Percentiles rank a stretch among this genome's conserved stretches.
Evolutionary conservation across 495 filamentous ascomycete species (phyloP).

Genomic region (Daldinia loculata): DNA sequence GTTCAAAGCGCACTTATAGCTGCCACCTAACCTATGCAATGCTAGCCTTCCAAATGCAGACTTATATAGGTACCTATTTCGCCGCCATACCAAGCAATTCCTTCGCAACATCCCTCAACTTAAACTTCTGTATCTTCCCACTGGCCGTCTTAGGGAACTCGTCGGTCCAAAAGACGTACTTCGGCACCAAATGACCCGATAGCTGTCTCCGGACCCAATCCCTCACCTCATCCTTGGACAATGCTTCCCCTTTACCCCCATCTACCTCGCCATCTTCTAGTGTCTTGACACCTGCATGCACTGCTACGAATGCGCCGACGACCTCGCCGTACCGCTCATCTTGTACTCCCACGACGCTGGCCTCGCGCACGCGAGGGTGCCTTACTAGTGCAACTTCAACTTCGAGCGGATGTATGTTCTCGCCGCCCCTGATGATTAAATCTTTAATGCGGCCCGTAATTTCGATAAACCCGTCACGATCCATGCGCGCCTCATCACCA

Average conservation of each 20-base stretch:
- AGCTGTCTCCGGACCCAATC: constrained; percentile 77
- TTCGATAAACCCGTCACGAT: constrained; percentile 71
- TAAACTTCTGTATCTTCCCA: constrained; percentile 98
- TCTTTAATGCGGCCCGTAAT: constrained; percentile 82
- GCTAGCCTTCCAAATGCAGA: background rate
- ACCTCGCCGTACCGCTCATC: constrained; percentile 87
- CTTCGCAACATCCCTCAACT: constrained; percentile 68
- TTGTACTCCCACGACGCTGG: constrained; percentile 82
- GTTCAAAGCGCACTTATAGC: background rate
- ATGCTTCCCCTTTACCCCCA: constrained; percentile 29
- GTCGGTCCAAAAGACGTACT: constrained; percentile 85
- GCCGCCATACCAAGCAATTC: constrained; percentile 1
- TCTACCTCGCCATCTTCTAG: constrained; percentile 38
- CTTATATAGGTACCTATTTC: background rate
- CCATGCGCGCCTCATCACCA: constrained; percentile 93
- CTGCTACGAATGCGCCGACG: constrained; percentile 83
- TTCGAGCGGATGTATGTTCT: constrained; percentile 96
- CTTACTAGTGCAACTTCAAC: constrained; percentile 89
- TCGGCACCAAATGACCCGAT: constrained; percentile 83
- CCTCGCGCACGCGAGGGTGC: constrained; percentile 73
- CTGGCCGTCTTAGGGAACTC: constrained; percentile 92
- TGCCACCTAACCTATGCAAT: background rate
- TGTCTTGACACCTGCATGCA: constrained; percentile 50
- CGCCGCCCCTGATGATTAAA: constrained; percentile 87
- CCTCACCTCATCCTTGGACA: constrained; percentile 66